A percentile compares a stretch with the other conserved stretches of the same genome.
phyloP scores from a whole-genome alignment of 352 stramenopile genomes.

The Pythium oligandrum region DNA sequence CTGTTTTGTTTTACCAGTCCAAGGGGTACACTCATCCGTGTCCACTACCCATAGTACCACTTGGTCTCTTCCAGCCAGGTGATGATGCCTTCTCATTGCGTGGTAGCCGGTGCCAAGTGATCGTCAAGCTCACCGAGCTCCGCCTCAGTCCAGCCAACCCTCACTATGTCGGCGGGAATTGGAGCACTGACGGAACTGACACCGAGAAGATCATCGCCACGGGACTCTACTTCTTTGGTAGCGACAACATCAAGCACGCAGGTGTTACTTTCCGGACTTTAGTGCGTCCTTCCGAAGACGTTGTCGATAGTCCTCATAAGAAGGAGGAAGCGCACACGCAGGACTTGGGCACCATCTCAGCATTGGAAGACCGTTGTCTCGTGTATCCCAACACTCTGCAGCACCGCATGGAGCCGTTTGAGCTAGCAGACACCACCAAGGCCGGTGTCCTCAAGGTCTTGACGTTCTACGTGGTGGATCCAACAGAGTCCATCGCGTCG shows the following conservation, averaged over 20 bases:
- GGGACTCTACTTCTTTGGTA: slow-evolving; percentile 26
- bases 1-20: slow-evolving; percentile 6
- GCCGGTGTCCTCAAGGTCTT: slow-evolving; percentile 21
- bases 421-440: slow-evolving; percentile 15
- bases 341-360: slow-evolving; percentile 11
- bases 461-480: slow-evolving; percentile 29
- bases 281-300: slow-evolving; percentile 5
- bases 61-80: slow-evolving; percentile 12
- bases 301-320: slow-evolving; percentile 9
- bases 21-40: neutral
- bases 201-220: slow-evolving; percentile 26
- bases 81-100: slow-evolving; percentile 7
- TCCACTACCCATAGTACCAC: slow-evolving; percentile 7
- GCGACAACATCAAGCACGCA: slow-evolving; percentile 22
- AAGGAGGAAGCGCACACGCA: slow-evolving; percentile 9
- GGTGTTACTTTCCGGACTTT: slow-evolving; percentile 19
- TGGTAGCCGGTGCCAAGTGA: slow-evolving; percentile 19
- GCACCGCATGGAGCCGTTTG: slow-evolving; percentile 22
- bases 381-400: slow-evolving; percentile 29
- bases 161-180: slow-evolving; percentile 15
- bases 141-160: slow-evolving; percentile 22
- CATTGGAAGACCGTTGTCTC: slow-evolving; percentile 15
- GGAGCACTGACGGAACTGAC: slow-evolving; percentile 21
- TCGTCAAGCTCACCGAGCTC: slow-evolving; percentile 26
- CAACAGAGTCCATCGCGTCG: slow-evolving; percentile 15